A percentile compares a stretch with the other conserved stretches of the same genome.
phyloP scores from a whole-genome alignment of 352 stramenopile genomes.

The Pseudoperonospora humuli region DNA sequence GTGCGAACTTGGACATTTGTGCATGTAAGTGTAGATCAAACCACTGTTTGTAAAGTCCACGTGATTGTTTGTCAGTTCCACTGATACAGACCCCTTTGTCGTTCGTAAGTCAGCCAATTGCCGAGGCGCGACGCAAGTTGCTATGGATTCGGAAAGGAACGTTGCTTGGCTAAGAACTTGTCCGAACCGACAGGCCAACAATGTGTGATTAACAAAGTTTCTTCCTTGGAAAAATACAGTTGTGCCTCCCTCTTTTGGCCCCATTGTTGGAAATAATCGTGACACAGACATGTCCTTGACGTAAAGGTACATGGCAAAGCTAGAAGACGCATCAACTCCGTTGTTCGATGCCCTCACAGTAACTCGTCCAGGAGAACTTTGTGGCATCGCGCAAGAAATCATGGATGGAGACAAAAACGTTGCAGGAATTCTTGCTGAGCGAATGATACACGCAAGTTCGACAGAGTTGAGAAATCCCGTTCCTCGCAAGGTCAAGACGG shows the following conservation, averaged over 20 bases:
- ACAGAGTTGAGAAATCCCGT: conserved; percentile 50
- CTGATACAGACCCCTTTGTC: conserved; percentile 37
- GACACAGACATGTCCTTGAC: conserved; percentile 78
- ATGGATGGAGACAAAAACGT: conserved; percentile 36
- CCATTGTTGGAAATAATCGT: conserved; percentile 59
- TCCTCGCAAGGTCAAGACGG: conserved; percentile 55
- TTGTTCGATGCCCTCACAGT: conserved; percentile 80
- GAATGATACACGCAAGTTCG: conserved; percentile 53
- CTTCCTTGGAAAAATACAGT: conserved; percentile 88
- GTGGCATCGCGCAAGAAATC: conserved; percentile 57
- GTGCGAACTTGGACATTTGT: conserved; percentile 42
- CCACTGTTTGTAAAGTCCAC: conserved; percentile 74
- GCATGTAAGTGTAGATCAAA: conserved; percentile 68
- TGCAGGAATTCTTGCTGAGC: conserved; percentile 25
- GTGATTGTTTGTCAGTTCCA: conserved; percentile 85
- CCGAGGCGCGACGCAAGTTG: conserved; percentile 76
- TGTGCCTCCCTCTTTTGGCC: conserved; percentile 65
- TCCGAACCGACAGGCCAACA: conserved; percentile 86
- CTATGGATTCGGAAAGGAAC: conserved; percentile 66
- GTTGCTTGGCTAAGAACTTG: conserved; percentile 51
- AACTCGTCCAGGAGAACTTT: conserved; percentile 45
- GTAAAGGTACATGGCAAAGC: conserved; percentile 62
- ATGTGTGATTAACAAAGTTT: conserved; percentile 91
- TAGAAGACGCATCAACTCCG: conserved; percentile 53
- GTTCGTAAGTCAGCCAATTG: conserved; percentile 40